Evolutionary conservation across 2,329 filamentous ascomycete genomes (phyloP).

Genomic region (Cladosporium sphaerospermum): DNA sequence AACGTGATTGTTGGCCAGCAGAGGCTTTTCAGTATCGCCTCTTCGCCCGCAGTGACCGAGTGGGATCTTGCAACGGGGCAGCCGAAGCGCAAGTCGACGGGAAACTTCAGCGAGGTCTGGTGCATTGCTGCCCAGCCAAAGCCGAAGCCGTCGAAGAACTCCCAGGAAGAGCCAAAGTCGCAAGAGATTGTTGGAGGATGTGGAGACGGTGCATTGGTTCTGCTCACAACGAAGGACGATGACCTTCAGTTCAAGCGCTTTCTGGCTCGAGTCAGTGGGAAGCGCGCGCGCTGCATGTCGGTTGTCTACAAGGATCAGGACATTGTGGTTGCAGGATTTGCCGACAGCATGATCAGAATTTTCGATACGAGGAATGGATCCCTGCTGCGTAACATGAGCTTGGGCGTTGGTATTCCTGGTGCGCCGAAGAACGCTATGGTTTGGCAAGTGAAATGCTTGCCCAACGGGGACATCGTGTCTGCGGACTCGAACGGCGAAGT

Average conservation of each 20-base stretch:
- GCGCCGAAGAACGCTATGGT: conserved; percentile 81
- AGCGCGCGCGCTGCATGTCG: conserved; percentile 83
- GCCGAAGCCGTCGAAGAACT: conserved; percentile 29
- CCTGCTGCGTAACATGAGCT: conserved; percentile 72
- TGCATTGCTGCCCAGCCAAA: conserved; percentile 83
- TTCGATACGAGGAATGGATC: conserved; percentile 78
- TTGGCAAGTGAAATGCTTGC: conserved; percentile 86
- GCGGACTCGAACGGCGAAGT: conserved; percentile 93
- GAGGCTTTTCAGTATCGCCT: conserved; percentile 92
- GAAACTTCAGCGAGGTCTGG: conserved; percentile 95
- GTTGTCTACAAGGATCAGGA: conserved; percentile 82
- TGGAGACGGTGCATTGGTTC: conserved; percentile 79
- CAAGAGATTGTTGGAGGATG: conserved; percentile 78
- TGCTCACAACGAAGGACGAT: conserved; percentile 79
- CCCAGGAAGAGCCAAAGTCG: conserved; percentile 24
- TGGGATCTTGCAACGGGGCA: conserved; percentile 82
- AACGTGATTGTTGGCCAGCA: conserved; percentile 62
- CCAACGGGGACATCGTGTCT: conserved; percentile 84
- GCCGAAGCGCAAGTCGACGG: conserved; percentile 75
- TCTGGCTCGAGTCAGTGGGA: conserved; percentile 68
- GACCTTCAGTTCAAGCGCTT: conserved; percentile 75
- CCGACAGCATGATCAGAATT: conserved; percentile 90
- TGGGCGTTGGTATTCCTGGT: conserved; percentile 70
- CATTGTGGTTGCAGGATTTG: conserved; percentile 81
- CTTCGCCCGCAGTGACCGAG: conserved; percentile 85